Evolutionary conservation across 2,329 filamentous ascomycete genomes (phyloP), one percentile per base, ranked within the genome.

Genomic region (Cephalotrichum gorgonifer): DNA sequence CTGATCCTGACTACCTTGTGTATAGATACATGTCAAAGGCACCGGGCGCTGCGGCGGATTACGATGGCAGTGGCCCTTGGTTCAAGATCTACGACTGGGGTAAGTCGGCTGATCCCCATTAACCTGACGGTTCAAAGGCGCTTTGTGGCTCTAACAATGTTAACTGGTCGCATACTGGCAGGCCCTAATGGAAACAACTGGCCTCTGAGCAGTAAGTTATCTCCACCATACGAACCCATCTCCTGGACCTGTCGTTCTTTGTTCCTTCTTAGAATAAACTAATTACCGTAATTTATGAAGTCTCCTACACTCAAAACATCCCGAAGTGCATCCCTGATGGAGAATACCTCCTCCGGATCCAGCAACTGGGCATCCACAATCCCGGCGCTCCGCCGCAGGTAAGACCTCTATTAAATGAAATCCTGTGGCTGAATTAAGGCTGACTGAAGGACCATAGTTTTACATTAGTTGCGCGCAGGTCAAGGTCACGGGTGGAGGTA

Each of bases 351-450:
- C 67, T 80, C 17, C 69, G 76, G 35, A 72, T 78, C 59, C 75
- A 80, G 62, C 69, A 76, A 48, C 72, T 84, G 46, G 80, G 75
- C 26, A 76, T 84, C 47, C 80, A 84, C 66, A 72, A 74, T 53
- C 72, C 72, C 6, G 63, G 63, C 12, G 67, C 65, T 44, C 68
- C 69, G 14, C 62, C 47, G 6, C 47, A 49, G 47, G 47, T 44
- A 23, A 3, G 47, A 5, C 38, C 28, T 30, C 6, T 33, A 33
- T 6, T 3, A 33, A 33, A 6, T 15, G 30, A n/a, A n/a, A 33
- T 4, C n/a, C 4, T 3, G 30, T 33, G n/a, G 30, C 8, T 4
- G 12, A 14, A 33, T 4, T 11, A 15, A 14, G n/a, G 12, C 12
- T 15, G 12, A 15, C 12, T 15, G 35, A 12, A 9, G 33, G 11